Base-by-base conservation (phyloP, 331 rosid species). In the Ulmus americana region DNA sequence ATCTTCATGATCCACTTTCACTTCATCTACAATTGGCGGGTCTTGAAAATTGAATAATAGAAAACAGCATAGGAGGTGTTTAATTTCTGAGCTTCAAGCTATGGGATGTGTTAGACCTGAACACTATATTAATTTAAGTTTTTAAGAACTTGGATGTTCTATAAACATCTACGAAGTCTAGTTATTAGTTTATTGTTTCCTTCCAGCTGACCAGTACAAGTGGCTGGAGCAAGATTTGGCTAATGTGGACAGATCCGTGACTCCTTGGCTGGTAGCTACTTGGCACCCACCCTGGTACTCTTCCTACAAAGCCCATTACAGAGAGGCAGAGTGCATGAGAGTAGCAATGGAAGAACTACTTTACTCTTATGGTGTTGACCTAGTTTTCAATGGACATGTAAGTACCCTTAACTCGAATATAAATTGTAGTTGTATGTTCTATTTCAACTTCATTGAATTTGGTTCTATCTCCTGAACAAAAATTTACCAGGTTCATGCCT, bases 251-350 rank as follows among this genome's bases (percentile, higher is more conserved):
- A 79, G 95, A 74, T 80, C 84, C 28, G 28, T 48, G 49, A 90
- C 97, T 80, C 97, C 97, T 56, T 90, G 97, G 95, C 83, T 87
- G 74, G 82, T 90, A 44, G 95, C 83, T 61, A 57, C 82, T 48
- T 87, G 97, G 97, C 97, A 90, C 71, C 90, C 94, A 62, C 95
- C 95, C 42, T 87, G 95, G 95, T 90, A 83, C 68, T 83, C 88
- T 64, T 59, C 94, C 46, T 85, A 83, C 60, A 39, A 51, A 71
- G 86, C 94, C 48, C 95, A 90, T 73, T 90, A 87, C 77, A 78
- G 78, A 78, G 95, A 90, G 73, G 95, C 80, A 6, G 97, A 90
- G 68, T 90, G 97, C 67, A 85, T 87, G 95, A 88, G 88, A 69
- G 68, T 85, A 71, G 85, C 68, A 57, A 59, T 90, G 84, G 97